Percentiles rank a stretch among this genome's conserved stretches.
phyloP scores from a whole-genome alignment of 2,329 filamentous ascomycete species.

The Botrytis cinerea region DNA sequence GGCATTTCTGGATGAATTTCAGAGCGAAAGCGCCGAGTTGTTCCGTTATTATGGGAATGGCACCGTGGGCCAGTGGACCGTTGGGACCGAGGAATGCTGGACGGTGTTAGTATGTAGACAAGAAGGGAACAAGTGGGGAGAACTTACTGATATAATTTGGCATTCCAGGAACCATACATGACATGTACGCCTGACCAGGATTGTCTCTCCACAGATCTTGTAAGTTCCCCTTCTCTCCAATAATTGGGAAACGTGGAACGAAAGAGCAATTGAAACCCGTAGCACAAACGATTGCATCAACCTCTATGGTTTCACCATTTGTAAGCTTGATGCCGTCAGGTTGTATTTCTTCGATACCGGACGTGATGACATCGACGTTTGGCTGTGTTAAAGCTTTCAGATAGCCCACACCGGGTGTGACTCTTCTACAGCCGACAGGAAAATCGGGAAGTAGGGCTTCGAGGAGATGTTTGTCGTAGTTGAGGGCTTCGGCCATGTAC shows the following conservation, averaged over 20 bases:
- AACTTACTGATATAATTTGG: constrained; percentile 33
- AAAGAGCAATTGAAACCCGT: constrained; percentile 42
- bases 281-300: constrained; percentile 46
- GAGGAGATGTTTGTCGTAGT: constrained; percentile 53
- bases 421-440: constrained; percentile 45
- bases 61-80: constrained; percentile 39
- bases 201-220: constrained; percentile 37
- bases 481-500: constrained; percentile 52
- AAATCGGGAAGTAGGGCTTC: constrained; percentile 48
- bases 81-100: constrained; percentile 41
- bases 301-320: constrained; percentile 39
- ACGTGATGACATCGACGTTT: constrained; percentile 54
- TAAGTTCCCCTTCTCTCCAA: constrained; percentile 31
- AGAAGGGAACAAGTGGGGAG: not conserved
- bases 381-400: constrained; percentile 51
- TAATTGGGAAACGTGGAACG: constrained; percentile 34
- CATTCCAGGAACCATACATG: constrained; percentile 37
- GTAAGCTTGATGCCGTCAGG: constrained; percentile 48
- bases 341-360: constrained; percentile 48
- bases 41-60: constrained; percentile 46
- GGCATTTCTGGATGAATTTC: constrained; percentile 49
- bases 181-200: constrained; percentile 41
- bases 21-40: constrained; percentile 51
- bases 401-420: constrained; percentile 48
- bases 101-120: too few relatives aligned